Percentiles rank a stretch among this genome's conserved stretches.
phyloP scores from a whole-genome alignment of 805 yeast species.

The Teunomyces lycoperdinae region DNA sequence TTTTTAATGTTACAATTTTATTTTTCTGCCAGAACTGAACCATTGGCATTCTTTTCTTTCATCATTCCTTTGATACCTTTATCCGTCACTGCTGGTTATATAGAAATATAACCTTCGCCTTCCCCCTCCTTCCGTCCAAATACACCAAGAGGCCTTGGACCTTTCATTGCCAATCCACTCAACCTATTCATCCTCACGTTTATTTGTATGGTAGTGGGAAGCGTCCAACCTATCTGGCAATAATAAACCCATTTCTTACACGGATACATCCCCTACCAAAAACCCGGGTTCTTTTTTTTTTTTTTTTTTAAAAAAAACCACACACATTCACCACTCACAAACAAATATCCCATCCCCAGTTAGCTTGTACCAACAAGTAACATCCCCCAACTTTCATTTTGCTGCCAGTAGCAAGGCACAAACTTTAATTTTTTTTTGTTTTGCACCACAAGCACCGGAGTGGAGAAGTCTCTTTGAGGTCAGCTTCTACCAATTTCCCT shows the following conservation, averaged over 20 bases:
- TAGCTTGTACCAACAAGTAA: background rate
- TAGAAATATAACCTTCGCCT: too few species aligned
- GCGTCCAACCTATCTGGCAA: background rate
- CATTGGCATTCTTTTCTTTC: constrained; percentile 1
- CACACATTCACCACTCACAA: too few species aligned
- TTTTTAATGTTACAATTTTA: background rate
- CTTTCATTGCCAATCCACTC: background rate
- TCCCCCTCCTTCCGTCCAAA: too few species aligned
- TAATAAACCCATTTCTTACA: background rate
- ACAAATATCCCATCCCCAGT: too few species aligned
- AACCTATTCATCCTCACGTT: background rate
- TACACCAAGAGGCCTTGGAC: background rate
- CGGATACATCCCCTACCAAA: background rate
- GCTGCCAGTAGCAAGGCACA: too few species aligned
- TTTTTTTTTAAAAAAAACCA: too few species aligned
- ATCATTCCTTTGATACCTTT: background rate
- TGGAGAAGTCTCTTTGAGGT: too few species aligned
- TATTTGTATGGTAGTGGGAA: background rate
- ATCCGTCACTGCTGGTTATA: too few species aligned
- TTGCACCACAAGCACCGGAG: too few species aligned
- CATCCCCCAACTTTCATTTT: background rate
- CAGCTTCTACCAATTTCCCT: too few species aligned
- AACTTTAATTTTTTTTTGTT: too few species aligned
- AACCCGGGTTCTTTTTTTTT: too few species aligned
- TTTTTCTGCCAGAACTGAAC: background rate